Conservation (phyloP, 495 filamentous ascomycete species). For the Bacidia gigantensis region DNA sequence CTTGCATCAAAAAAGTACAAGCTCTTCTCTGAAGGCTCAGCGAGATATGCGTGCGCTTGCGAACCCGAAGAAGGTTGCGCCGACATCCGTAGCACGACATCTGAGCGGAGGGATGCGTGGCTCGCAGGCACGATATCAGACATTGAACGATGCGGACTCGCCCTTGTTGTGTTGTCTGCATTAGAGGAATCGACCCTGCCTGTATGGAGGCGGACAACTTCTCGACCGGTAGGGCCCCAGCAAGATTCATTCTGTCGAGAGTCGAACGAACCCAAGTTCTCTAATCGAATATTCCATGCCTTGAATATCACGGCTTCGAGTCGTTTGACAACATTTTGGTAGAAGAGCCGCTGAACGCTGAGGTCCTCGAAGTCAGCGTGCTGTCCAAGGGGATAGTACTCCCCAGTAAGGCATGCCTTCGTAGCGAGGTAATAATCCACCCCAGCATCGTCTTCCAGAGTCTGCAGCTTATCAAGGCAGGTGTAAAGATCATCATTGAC, state of each 20-base stretch:
- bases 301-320: slow-evolving; percentile 26
- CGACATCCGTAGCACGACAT: too few species aligned
- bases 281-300: slow-evolving; percentile 22
- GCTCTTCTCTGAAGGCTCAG: too few species aligned
- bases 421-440: slow-evolving; percentile 26
- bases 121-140: too few species aligned
- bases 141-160: too few species aligned
- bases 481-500: slow-evolving; percentile 24
- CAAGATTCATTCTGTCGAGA: slow-evolving; percentile 20
- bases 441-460: slow-evolving; percentile 22
- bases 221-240: too few species aligned
- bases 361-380: slow-evolving; percentile 19
- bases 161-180: too few species aligned
- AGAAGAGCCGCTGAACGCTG: slow-evolving; percentile 24
- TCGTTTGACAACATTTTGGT: slow-evolving; percentile 25
- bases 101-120: too few species aligned
- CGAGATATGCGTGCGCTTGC: too few species aligned
- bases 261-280: slow-evolving; percentile 22
- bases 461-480: slow-evolving; percentile 20
- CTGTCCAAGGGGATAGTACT: slow-evolving; percentile 22
- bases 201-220: too few species aligned
- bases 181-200: too few species aligned
- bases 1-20: too few species aligned
- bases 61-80: too few species aligned
- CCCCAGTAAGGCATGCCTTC: slow-evolving; percentile 23